Base-by-base conservation (phyloP, 2,329 filamentous ascomycete species). In the Xylaria sp. region DNA sequence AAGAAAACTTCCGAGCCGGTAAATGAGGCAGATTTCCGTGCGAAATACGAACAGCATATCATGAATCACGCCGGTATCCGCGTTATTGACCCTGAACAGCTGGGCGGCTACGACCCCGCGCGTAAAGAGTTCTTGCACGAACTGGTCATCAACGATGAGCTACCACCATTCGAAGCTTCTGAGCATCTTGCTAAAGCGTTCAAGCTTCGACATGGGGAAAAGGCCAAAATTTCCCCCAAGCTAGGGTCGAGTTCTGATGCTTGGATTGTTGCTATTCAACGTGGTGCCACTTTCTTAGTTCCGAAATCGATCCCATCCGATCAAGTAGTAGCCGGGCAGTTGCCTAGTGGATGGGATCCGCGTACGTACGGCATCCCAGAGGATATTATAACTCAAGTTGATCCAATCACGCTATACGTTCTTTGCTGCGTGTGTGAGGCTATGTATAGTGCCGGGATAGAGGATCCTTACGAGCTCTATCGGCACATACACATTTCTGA, bases 391-490 rank as follows among this genome's bases (percentile, higher is more conserved):
- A 90, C 90, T 38, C 95, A 99, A 76, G 95, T 98, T 66, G 95
- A 99, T 73, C 95, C 93, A 5, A 93, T 97, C 68, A 97, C 95
- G 1, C 85, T 99, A 53, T 98, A 92, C 75, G 92, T 97, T 21
- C 89, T 99, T 49, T 93, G 98, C 51, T 96, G 92, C 56, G 96
- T 93, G 46, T 93, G 90, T 1, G 95, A 99, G 78, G 88, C 93
- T 61, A 88, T 99, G 11, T 85, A 98, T 53, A 90, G 92, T 35
- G 90, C 92, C 66, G 95, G 95, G 87, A 93, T 99, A 76, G 97
- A 94, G 29, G 95, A 99, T 75, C 95, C 95, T n/a, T 99, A 98
- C 74, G 95, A 99, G 80, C 98, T 99, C 81, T 99, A 99, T 87
- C 93, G 98, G 83, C 98, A 99, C 73, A 93, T 99, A 66, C 95